These are phyloP conservation scores for Penicillium sclerotigenum DNA, from an alignment of 2,329 filamentous ascomycete species.

Conservation along the genomic window DNA sequence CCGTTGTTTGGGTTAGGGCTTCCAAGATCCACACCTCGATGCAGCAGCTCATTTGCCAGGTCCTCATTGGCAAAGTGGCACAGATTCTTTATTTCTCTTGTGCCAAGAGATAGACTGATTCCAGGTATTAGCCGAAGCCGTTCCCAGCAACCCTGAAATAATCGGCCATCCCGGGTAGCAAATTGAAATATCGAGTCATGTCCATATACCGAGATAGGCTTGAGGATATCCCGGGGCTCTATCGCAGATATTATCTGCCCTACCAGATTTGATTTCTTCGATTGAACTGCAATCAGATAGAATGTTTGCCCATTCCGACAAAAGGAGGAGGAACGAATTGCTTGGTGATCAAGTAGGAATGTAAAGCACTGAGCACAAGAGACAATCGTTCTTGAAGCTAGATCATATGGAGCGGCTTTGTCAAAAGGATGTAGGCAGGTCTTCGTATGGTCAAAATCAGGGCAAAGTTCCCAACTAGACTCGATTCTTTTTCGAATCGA, in stretches of 20 bases:
- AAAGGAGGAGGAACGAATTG: not conserved
- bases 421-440: not conserved
- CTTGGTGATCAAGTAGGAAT: not conserved
- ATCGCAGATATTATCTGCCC: not conserved
- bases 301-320: not conserved
- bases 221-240: not conserved
- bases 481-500: not conserved
- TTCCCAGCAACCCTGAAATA: not conserved
- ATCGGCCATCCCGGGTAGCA: not conserved
- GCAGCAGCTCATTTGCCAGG: not conserved
- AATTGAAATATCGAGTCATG: not conserved
- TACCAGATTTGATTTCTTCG: not conserved
- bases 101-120: not conserved
- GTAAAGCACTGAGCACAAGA: not conserved
- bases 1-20: not conserved
- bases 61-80: not conserved
- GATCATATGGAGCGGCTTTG: not conserved
- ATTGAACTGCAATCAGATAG: not conserved
- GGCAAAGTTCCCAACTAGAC: not conserved
- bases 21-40: not conserved
- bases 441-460: not conserved
- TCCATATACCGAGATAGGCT: not conserved
- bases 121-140: not conserved
- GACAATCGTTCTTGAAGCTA: not conserved
- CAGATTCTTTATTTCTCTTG: not conserved